phyloP scores from a whole-genome alignment of 2,329 filamentous ascomycete genomes.

The Sordariomycetes sp. region DNA sequence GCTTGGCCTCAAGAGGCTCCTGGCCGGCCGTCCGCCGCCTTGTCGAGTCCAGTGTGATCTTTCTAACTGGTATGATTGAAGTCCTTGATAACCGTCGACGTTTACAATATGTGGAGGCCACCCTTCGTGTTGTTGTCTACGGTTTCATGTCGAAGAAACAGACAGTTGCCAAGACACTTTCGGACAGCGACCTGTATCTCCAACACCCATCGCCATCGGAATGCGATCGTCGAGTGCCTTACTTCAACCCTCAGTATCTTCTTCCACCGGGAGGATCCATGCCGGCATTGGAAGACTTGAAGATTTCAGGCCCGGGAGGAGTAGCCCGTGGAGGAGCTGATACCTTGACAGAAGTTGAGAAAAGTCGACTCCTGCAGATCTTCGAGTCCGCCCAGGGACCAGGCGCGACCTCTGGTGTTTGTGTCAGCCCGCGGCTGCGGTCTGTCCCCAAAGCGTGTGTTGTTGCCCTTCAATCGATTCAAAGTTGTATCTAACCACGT shows the following conservation, averaged over 20 bases:
- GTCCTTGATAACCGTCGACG: not conserved
- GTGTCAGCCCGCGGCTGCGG: not conserved
- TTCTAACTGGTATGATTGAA: not conserved
- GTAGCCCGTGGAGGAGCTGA: not conserved
- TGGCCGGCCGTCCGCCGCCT: not conserved
- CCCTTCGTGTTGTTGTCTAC: not conserved
- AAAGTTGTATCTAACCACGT: not conserved
- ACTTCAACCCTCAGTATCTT: constrained; percentile 3
- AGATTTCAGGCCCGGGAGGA: not conserved
- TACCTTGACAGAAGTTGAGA: not conserved
- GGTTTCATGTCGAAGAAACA: not conserved
- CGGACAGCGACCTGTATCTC: not conserved
- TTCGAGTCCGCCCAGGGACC: constrained; percentile 1
- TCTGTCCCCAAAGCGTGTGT: not conserved
- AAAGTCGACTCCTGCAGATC: not conserved
- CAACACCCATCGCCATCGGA: not conserved
- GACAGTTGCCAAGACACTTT: not conserved
- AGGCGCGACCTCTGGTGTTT: not conserved
- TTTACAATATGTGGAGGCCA: not conserved
- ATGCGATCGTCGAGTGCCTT: not conserved
- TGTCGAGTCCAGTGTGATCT: not conserved
- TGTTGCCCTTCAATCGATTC: not conserved
- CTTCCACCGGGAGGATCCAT: not conserved
- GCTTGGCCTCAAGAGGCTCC: not conserved
- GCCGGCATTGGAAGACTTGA: not conserved